Percentiles rank a stretch among this genome's conserved stretches.
Conservation (phyloP, 129 eudicot species). For the Centrapalus pauciflorus region DNA sequence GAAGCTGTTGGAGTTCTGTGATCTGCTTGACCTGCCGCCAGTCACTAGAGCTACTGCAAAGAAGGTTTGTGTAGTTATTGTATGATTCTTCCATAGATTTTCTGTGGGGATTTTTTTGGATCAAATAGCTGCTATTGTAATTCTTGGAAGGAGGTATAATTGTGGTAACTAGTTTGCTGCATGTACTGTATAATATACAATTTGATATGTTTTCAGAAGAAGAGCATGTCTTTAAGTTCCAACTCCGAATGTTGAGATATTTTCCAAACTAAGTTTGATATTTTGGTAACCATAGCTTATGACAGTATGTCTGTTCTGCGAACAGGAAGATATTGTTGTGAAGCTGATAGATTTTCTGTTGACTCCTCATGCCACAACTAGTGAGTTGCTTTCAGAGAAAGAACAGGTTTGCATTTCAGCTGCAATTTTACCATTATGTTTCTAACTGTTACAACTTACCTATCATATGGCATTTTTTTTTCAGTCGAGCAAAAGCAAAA, state of each 20-base stretch:
- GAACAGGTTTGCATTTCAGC: constrained; percentile 57
- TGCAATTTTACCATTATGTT: not conserved
- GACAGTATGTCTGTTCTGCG: not conserved
- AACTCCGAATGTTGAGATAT: not conserved
- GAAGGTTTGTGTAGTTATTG: constrained; percentile 54
- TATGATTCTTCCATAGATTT: not conserved
- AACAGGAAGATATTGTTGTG: constrained; percentile 77
- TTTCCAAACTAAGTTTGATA: not conserved
- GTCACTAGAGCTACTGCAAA: constrained; percentile 48
- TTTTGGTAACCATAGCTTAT: constrained; percentile 9
- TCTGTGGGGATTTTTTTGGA: not conserved
- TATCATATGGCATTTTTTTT: constrained; percentile 7
- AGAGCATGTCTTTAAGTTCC: constrained; percentile 38
- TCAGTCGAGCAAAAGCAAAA: constrained; percentile 68
- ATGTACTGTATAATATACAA: constrained; percentile 24
- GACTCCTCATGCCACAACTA: constrained; percentile 77
- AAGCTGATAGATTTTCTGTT: constrained; percentile 85
- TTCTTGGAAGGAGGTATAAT: not conserved
- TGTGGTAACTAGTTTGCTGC: not conserved
- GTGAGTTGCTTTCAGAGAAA: constrained; percentile 73
- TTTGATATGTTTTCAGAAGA: no score
- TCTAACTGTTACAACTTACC: not conserved
- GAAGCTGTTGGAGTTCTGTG: constrained; percentile 78
- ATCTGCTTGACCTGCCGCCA: constrained; percentile 77
- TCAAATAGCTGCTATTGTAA: not conserved